Percentiles rank a stretch among this genome's conserved stretches.
Conservation (phyloP, 192 early-diverging fungal species). For the Entomortierella parvispora region DNA sequence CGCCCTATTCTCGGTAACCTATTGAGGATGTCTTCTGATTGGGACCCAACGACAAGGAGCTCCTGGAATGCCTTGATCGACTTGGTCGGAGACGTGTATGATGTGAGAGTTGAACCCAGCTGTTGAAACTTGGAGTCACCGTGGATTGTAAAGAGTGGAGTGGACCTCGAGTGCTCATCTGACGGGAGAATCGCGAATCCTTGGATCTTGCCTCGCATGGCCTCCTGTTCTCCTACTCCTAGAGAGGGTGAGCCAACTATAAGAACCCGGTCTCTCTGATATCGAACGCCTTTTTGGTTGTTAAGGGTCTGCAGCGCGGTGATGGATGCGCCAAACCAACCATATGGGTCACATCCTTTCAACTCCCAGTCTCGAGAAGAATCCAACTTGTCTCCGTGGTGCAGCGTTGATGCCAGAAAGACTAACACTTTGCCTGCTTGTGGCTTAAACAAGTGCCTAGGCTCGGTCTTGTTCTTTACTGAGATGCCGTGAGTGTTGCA, state of each 20-base stretch:
- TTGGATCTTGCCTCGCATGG: constrained; percentile 63
- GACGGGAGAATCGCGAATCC: constrained; percentile 47
- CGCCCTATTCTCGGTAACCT: constrained; percentile 22
- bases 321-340: constrained; percentile 39
- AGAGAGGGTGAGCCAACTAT: constrained; percentile 41
- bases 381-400: constrained; percentile 24
- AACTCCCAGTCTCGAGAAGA: constrained; percentile 42
- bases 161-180: neutral
- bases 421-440: constrained; percentile 36
- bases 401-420: constrained; percentile 16
- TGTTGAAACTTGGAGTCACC: constrained; percentile 52
- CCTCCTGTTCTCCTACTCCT: constrained; percentile 20
- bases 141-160: constrained; percentile 38
- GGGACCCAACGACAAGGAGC: constrained; percentile 33
- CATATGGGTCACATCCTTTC: constrained; percentile 18
- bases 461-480: neutral
- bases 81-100: neutral
- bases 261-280: constrained; percentile 15
- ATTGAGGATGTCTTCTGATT: constrained; percentile 30
- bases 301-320: neutral
- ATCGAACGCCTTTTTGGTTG: neutral
- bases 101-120: constrained; percentile 30
- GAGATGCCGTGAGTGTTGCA: constrained; percentile 3
- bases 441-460: neutral
- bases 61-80: constrained; percentile 1